phyloP scores from a whole-genome alignment of 208 protist genomes.

The Phytomonas serpens region DNA sequence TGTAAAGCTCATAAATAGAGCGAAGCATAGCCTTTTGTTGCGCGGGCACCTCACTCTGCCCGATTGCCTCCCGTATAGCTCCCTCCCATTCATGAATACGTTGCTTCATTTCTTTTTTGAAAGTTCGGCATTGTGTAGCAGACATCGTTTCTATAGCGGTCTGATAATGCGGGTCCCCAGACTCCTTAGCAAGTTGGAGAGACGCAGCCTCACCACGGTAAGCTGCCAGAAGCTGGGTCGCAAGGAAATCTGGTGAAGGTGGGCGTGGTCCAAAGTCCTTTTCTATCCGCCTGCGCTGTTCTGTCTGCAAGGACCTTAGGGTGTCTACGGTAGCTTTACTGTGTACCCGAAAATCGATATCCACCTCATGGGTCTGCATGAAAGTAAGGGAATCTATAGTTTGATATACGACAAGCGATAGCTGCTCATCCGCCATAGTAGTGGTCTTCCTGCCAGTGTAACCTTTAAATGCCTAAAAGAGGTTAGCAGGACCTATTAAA shows the following conservation, averaged over 20 bases:
- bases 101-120: conserved; percentile 86
- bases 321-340: conserved; percentile 50
- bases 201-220: conserved; percentile 73
- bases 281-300: conserved; percentile 72
- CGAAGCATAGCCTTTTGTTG: conserved; percentile 67
- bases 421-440: conserved; percentile 15
- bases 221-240: conserved; percentile 43
- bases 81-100: conserved; percentile 87
- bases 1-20: conserved; percentile 84
- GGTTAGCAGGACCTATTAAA: neutral
- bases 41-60: conserved; percentile 44
- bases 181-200: conserved; percentile 44
- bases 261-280: conserved; percentile 47
- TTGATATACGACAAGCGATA: conserved; percentile 27
- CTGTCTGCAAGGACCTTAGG: conserved; percentile 55
- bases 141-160: conserved; percentile 28
- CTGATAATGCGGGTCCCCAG: conserved; percentile 25
- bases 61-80: conserved; percentile 49
- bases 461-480: neutral
- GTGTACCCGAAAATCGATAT: conserved; percentile 68
- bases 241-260: conserved; percentile 46
- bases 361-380: conserved; percentile 60
- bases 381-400: conserved; percentile 70
- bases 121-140: conserved; percentile 43
- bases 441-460: neutral